Evolutionary conservation across 2,329 filamentous ascomycete species (phyloP).

Genomic region (Chaetoscypha palmicola): DNA sequence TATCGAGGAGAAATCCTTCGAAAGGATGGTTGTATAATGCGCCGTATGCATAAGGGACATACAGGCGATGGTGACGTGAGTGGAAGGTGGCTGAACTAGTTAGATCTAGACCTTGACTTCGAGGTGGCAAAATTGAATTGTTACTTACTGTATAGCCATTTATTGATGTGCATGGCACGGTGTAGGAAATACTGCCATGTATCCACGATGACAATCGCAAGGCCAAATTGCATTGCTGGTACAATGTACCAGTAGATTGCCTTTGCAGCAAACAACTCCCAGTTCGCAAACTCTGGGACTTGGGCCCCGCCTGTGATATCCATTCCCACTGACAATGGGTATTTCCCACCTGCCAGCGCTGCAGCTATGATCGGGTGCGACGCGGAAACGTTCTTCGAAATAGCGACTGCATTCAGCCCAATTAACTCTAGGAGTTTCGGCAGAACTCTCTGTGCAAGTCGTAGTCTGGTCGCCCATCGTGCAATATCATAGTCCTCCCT

Average conservation of each 20-base stretch:
- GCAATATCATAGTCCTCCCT: constrained; percentile 81
- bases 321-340: constrained; percentile 61
- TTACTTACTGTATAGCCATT: constrained; percentile 85
- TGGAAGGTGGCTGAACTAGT: constrained; percentile 67
- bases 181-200: constrained; percentile 99
- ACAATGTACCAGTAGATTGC: constrained; percentile 73
- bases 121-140: constrained; percentile 56
- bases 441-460: constrained; percentile 70
- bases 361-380: constrained; percentile 70
- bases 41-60: constrained; percentile 95
- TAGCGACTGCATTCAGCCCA: constrained; percentile 67
- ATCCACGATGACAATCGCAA: constrained; percentile 74
- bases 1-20: constrained; percentile 91
- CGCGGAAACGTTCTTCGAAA: constrained; percentile 68
- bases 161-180: constrained; percentile 94
- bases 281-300: constrained; percentile 69
- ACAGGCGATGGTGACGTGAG: constrained; percentile 90
- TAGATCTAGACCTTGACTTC: constrained; percentile 70
- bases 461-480: constrained; percentile 79
- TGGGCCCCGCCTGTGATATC: constrained; percentile 43
- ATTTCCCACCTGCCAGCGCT: constrained; percentile 71
- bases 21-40: constrained; percentile 95
- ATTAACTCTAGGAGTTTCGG: constrained; percentile 63
- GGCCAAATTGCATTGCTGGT: constrained; percentile 67
- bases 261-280: constrained; percentile 72